These are phyloP conservation scores for Pseudozyma thailandica DNA, from an alignment of 1,284 basidiomycete species.

Conservation along the genomic window DNA sequence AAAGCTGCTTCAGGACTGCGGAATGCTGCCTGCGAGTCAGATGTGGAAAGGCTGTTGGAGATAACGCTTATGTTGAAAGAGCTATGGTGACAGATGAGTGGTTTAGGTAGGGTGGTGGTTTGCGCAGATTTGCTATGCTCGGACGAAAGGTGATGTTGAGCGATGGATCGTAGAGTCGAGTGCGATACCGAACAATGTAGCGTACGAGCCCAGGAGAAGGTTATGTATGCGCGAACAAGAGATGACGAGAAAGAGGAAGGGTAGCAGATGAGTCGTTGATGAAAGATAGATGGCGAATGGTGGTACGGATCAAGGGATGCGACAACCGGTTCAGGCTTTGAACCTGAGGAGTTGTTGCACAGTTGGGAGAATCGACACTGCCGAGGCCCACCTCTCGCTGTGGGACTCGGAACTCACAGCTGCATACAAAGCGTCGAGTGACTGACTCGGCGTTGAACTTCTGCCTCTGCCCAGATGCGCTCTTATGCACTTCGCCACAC, in stretches of 20 bases:
- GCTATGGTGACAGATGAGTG: background rate
- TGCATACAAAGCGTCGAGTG: constrained; percentile 10
- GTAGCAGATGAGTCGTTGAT: background rate
- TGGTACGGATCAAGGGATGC: background rate
- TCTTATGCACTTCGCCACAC: constrained; percentile 25
- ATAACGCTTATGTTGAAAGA: background rate
- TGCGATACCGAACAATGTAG: constrained; percentile 14
- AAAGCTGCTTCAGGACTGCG: background rate
- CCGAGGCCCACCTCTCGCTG: constrained; percentile 6
- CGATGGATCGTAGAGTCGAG: constrained; percentile 12
- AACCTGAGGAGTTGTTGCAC: background rate
- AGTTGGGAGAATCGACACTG: background rate
- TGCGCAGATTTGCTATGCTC: constrained; percentile 6
- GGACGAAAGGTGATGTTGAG: constrained; percentile 7
- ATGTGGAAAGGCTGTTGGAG: background rate
- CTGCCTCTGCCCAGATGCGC: too few species aligned
- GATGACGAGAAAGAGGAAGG: background rate
- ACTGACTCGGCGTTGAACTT: background rate
- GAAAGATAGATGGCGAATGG: constrained; percentile 1
- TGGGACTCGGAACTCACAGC: background rate
- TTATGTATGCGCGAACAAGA: background rate
- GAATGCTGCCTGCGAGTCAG: background rate
- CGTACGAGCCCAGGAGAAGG: constrained; percentile 7
- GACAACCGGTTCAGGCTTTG: background rate
- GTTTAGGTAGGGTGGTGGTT: background rate